Base-by-base conservation (phyloP, 202 grass and related monocot genomes). In the Schoenoplectus triqueter region DNA sequence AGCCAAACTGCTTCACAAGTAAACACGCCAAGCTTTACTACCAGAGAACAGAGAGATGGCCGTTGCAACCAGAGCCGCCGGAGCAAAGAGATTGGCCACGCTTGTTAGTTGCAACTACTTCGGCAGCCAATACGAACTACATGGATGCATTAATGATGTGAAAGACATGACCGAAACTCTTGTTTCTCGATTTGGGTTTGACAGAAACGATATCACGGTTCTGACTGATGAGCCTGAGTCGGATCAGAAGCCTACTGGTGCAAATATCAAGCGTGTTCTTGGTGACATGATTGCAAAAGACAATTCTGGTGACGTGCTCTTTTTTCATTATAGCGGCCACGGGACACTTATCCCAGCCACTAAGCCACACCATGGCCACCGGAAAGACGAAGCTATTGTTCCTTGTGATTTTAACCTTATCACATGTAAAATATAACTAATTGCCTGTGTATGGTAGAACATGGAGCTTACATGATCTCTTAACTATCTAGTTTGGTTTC, bases 111-210 rank as follows among this genome's bases (percentile, higher is more conserved):
- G 93, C 90, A 95, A 95, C 85, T 95, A 95, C 80, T 75, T 66
- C 4, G 87, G 89, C 22, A 90, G 85, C n/a, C 55, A 19, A 9
- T 10, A 85, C 64, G 85, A 90, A 67, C 85, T 95, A 17, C 80
- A 81, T 0, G 93, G 90, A 71, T 95, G 93, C 90, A 92, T 97
- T 85, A 97, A 97, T 83, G 94, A 97, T 90, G 94, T 91, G 49
- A n/a, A 15, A 14, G 85, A 90, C 84, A 92, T 91, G 89, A 87
- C 78, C 47, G 67, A 74, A 84, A 22, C 80, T 13, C 87, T 97
- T 17, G 6, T 94, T 21, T 40, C 7, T 39, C 86, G 87, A 39
- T 90, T 97, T 86, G 89, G 85, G 84, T 91, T 97, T 66, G 71
- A 73, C 31, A 47, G 73, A 31, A 66, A 0, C n/a, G 86, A 97